These are phyloP conservation scores for Ascochyta rabiei DNA, from an alignment of 2,329 filamentous ascomycete genomes.

Conservation along the genomic window DNA sequence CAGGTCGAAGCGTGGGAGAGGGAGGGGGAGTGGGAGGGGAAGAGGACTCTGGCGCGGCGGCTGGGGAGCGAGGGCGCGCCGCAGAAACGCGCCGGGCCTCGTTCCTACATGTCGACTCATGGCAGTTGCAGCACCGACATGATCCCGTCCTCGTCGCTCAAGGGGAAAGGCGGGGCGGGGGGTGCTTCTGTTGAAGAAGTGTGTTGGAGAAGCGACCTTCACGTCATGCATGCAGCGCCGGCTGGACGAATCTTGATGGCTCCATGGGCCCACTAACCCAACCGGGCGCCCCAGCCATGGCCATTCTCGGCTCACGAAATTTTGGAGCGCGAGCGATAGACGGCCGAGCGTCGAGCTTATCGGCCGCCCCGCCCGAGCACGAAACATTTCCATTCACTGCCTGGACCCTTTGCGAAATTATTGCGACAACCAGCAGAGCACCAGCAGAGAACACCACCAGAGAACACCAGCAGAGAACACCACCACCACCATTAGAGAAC, in stretches of 20 bases:
- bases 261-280: not conserved
- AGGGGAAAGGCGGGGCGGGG: not conserved
- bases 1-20: constrained; percentile 22
- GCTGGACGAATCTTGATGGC: constrained; percentile 8
- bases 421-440: not conserved
- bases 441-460: not conserved
- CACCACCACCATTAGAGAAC: not conserved
- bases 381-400: not conserved
- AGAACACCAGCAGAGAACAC: not conserved
- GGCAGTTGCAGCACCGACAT: constrained; percentile 44
- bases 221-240: constrained; percentile 8
- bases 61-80: constrained; percentile 39
- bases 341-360: constrained; percentile 16
- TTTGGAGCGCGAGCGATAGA: not conserved
- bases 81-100: constrained; percentile 43
- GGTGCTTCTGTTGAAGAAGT: constrained; percentile 14
- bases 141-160: constrained; percentile 20
- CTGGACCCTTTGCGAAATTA: not conserved
- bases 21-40: no score
- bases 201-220: not conserved
- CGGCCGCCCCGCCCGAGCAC: constrained; percentile 24
- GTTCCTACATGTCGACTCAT: constrained; percentile 55
- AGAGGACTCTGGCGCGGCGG: constrained; percentile 27
- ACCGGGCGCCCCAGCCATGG: not conserved
- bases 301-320: constrained; percentile 18